These are phyloP conservation scores for Backusella morwellensis DNA, from an alignment of 192 early-diverging fungal species.

Conservation along the genomic window DNA sequence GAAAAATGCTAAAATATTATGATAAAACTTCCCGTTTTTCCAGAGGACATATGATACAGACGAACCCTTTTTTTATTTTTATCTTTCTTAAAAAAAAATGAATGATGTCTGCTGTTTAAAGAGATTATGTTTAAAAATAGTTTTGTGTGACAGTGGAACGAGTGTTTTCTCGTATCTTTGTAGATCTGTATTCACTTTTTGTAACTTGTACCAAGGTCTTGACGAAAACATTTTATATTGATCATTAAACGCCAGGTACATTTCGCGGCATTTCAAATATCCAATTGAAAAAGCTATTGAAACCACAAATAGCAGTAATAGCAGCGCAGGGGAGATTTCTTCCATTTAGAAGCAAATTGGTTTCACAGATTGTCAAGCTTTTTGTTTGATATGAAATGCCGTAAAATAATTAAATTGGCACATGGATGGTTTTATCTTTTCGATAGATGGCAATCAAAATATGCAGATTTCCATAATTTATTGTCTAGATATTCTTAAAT, in stretches of 20 bases:
- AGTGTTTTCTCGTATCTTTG: not conserved
- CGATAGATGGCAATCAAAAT: not conserved
- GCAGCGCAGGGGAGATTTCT: not conserved
- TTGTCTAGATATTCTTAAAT: too few relatives aligned
- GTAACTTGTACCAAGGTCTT: not conserved
- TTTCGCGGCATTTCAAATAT: not conserved
- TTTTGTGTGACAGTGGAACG: not conserved
- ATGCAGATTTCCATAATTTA: too few relatives aligned
- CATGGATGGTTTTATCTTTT: not conserved
- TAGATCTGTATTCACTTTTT: constrained; percentile 2
- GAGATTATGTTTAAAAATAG: constrained; percentile 2
- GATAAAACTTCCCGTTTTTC: not conserved
- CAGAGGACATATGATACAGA: not conserved
- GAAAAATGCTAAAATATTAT: not conserved
- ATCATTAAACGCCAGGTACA: not conserved
- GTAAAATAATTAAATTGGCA: not conserved
- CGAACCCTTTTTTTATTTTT: not conserved
- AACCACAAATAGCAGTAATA: not conserved
- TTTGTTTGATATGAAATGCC: not conserved
- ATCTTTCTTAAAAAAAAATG: not conserved
- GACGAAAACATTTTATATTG: not conserved
- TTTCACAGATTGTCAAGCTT: not conserved
- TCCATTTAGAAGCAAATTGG: not conserved
- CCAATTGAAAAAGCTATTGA: not conserved
- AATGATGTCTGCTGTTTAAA: not conserved